A percentile compares a stretch with the other conserved stretches of the same genome.
These are phyloP conservation scores for Solanum ahanhuiri DNA, from an alignment of 257 asterid genomes.

Conservation along the genomic window DNA sequence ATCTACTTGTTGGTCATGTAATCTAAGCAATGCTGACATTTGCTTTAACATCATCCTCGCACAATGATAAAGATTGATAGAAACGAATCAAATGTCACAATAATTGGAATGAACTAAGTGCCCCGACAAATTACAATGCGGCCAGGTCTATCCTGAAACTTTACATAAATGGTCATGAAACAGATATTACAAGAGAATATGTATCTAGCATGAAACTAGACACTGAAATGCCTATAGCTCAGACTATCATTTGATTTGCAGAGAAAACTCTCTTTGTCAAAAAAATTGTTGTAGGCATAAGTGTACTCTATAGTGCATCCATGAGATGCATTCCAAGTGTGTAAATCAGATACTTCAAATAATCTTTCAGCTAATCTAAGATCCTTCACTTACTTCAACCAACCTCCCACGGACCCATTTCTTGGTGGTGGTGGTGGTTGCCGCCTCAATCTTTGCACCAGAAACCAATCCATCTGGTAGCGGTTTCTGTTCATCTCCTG, in stretches of 20 bases:
- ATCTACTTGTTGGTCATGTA: neutral
- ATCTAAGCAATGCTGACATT: neutral
- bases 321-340: constrained; percentile 7
- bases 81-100: neutral
- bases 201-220: neutral
- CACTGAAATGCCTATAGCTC: neutral
- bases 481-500: constrained; percentile 10
- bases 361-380: constrained; percentile 29
- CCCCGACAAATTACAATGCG: neutral
- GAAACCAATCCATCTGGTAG: constrained; percentile 14
- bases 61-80: neutral
- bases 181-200: neutral
- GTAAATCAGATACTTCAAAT: neutral
- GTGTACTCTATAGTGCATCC: constrained; percentile 15
- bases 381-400: constrained; percentile 50
- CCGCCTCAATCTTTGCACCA: constrained; percentile 4
- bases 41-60: neutral
- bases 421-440: constrained; percentile 18
- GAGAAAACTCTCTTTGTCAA: neutral
- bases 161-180: neutral
- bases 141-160: neutral
- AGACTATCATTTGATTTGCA: neutral
- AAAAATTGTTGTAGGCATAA: neutral
- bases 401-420: constrained; percentile 90
- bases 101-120: neutral